Evolutionary conservation across 805 yeast species (phyloP), one percentile per base, ranked within the genome.

Genomic region (Clavispora santaluciae): DNA sequence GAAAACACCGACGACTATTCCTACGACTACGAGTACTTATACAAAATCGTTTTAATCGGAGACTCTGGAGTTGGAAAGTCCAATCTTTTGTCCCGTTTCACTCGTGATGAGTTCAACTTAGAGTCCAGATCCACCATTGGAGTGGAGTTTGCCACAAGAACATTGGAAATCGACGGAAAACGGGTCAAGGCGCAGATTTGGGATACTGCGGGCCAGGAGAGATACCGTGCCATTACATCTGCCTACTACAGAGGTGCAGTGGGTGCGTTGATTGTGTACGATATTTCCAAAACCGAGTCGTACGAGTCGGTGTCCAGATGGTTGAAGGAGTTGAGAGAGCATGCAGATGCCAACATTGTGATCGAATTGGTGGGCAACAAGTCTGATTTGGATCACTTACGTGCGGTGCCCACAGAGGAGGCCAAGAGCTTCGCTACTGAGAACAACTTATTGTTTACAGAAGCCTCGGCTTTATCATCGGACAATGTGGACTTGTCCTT

Each of bases 171-270:
- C 47, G 91, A 85, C 50, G 89, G 88, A 33, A 85, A 84, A 57
- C 70, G 87, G 60, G 83, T 86, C 53, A 87, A 86, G 63, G 91
- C 95, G 4, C 95, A 88, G 66, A 83, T 89, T 53, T 91, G 99
- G 99, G 99, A 91, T 66, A 91, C 99, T 26, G 99, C 99, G 2
- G 99, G 99, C 46, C 99, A 91, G 71, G 99, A 91, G 66, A 81
- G 99, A 64, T 91, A 93, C 72, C 80, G 99, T 56, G 98, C 99
- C 34, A 91, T 91, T 63, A 93, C 99, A 23, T 82, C 93, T 42
- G 98, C 98, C 5, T 91, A 91, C 69, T 91, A 91, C 64, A 78
- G 99, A 61, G 99, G 98, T 31, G 98, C 99, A 1, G 96, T 90
- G 40, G 99, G 99, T 45, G 98, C 98, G 4, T 75, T 91, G 56